These are phyloP conservation scores for Infundibulicybe gibba DNA, from an alignment of 768 basidiomycete species.

Conservation along the genomic window DNA sequence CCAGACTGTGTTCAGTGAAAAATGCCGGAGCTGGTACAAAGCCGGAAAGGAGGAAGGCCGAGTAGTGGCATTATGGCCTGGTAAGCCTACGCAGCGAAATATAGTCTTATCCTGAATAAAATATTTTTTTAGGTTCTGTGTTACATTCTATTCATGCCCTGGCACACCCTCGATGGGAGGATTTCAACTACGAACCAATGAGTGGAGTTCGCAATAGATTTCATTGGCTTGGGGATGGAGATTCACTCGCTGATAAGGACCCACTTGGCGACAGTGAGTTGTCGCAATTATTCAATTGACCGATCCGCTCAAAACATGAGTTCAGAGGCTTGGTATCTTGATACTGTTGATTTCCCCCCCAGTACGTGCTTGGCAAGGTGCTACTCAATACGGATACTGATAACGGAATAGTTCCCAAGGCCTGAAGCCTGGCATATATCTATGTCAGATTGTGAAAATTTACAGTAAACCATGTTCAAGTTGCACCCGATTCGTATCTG, in stretches of 20 bases:
- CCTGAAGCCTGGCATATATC: too few species aligned
- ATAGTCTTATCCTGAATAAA: not conserved
- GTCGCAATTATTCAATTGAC: not conserved
- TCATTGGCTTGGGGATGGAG: conserved; percentile 61
- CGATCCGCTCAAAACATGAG: not conserved
- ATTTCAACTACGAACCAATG: conserved; percentile 48
- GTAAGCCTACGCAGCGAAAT: conserved; percentile 19
- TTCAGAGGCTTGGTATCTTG: not conserved
- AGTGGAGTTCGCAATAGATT: conserved; percentile 44
- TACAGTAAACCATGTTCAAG: too few species aligned
- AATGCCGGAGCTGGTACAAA: conserved; percentile 66
- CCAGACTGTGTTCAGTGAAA: conserved; percentile 55
- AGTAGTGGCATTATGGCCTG: conserved; percentile 58
- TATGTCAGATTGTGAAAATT: too few species aligned
- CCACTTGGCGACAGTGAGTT: conserved; percentile 25
- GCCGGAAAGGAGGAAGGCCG: conserved; percentile 55
- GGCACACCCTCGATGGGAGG: conserved; percentile 60
- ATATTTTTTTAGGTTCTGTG: conserved; percentile 37
- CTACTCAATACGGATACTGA: too few species aligned
- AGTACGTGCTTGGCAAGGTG: not conserved
- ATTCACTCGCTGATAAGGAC: conserved; percentile 45
- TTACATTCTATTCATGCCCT: conserved; percentile 48
- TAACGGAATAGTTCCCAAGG: too few species aligned
- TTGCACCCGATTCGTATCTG: too few species aligned
- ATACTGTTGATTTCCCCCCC: too few species aligned